Conservation (phyloP, 1,284 basidiomycete species). For the Cryptococcus sp. region DNA sequence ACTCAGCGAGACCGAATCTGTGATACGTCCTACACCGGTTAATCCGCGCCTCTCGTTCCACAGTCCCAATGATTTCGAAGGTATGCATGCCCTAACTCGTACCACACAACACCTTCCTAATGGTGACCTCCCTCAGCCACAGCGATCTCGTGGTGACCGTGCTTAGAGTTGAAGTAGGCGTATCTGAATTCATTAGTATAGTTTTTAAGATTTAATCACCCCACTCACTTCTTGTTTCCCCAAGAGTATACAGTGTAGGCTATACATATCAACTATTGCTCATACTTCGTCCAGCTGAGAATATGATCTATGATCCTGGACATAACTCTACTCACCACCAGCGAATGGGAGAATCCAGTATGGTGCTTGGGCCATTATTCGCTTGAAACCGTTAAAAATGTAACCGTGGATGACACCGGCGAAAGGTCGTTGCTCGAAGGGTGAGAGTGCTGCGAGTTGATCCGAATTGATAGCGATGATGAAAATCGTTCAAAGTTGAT, state of each 20-base stretch:
- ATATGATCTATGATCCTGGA: neutral
- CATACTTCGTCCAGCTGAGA: slow-evolving; percentile 50
- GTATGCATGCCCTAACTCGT: neutral
- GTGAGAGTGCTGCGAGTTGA: slow-evolving; percentile 64
- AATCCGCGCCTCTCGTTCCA: neutral
- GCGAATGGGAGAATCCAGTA: slow-evolving; percentile 77
- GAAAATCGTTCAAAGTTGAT: neutral
- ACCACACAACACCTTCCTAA: slow-evolving; percentile 16
- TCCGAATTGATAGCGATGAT: neutral
- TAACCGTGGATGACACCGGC: slow-evolving; percentile 67
- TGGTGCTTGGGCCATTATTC: slow-evolving; percentile 66
- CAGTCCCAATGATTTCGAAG: neutral
- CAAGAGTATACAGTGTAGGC: slow-evolving; percentile 80
- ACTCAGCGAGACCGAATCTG: no score
- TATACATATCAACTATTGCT: slow-evolving; percentile 34
- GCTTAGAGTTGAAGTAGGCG: slow-evolving; percentile 47
- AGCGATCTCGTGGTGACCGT: slow-evolving; percentile 42
- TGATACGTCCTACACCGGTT: neutral
- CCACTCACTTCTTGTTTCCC: slow-evolving; percentile 59
- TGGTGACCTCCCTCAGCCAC: slow-evolving; percentile 24
- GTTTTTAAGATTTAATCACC: neutral
- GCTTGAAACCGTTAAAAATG: slow-evolving; percentile 81
- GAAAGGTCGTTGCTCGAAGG: slow-evolving; percentile 69
- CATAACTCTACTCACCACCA: slow-evolving; percentile 58
- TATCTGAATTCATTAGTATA: slow-evolving; percentile 22